These are phyloP conservation scores for Paracoccidioides brasiliensis DNA, from an alignment of 2,329 filamentous ascomycete genomes.

Conservation along the genomic window DNA sequence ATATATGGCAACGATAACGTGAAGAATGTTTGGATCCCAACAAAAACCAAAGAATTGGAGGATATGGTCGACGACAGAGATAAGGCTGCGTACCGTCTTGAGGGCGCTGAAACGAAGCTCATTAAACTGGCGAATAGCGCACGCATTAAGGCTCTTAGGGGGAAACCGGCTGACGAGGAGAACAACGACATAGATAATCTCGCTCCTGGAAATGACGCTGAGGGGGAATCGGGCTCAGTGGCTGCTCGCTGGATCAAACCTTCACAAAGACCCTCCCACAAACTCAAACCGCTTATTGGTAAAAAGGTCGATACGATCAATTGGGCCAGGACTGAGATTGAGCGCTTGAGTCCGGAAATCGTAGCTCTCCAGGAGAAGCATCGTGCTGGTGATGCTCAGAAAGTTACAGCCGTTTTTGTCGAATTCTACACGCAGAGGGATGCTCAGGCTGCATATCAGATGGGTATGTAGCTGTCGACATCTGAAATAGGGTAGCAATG, in stretches of 20 bases:
- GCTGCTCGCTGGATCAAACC: constrained; percentile 49
- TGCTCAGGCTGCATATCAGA: constrained; percentile 77
- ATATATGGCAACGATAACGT: constrained; percentile 70
- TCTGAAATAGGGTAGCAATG: not conserved
- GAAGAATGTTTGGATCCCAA: constrained; percentile 71
- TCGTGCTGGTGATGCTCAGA: constrained; percentile 49
- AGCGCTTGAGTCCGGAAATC: constrained; percentile 59
- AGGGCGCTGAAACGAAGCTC: constrained; percentile 74
- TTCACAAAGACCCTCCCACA: constrained; percentile 66
- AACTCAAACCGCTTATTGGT: constrained; percentile 57
- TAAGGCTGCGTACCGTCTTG: constrained; percentile 65
- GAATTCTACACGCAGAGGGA: constrained; percentile 74
- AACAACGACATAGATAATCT: constrained; percentile 10
- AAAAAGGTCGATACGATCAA: constrained; percentile 92
- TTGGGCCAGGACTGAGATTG: constrained; percentile 68
- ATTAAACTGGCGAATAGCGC: constrained; percentile 65
- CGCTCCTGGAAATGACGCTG: constrained; percentile 37
- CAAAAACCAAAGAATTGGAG: constrained; percentile 63
- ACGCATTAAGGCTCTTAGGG: constrained; percentile 55
- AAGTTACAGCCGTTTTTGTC: constrained; percentile 71
- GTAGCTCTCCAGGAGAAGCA: constrained; percentile 56
- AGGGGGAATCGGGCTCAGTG: constrained; percentile 49
- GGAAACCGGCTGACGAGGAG: constrained; percentile 33
- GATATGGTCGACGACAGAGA: constrained; percentile 73
- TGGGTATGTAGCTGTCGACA: constrained; percentile 22